Evolutionary conservation across 2,329 filamentous ascomycete species (phyloP), one percentile per base, ranked within the genome.

Genomic region (Aspergillus carbonarius): DNA sequence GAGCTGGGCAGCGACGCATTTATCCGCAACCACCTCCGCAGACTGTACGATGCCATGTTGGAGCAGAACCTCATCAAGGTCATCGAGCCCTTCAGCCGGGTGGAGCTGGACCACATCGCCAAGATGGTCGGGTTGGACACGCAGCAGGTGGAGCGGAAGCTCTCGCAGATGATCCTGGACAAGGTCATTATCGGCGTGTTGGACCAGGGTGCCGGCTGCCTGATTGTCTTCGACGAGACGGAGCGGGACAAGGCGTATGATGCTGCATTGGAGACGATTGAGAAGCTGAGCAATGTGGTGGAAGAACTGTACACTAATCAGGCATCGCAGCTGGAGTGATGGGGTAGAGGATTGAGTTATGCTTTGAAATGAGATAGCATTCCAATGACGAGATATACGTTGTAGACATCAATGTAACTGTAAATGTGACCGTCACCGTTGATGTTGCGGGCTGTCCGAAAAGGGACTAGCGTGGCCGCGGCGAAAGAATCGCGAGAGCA

Each of bases 11-110:
- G 90, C 76, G 95, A 99, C 74, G 85, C 91, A 61, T 99, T 99
- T 81, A 96, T 99, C 77, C 92, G 93, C 63, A 96, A 95, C 78
- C 95, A 99, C 80, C 88, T 99, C 66, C 91, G 93, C 60, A 89
- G 92, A 52, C 84, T 99, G 53, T 99, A 99, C 81, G 95, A 99
- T 78, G 92, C 93, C 74, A 97, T 99, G 92, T 79, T 99, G 73
- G 95, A 99, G 82, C 95, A 99, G 84, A 99, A 99, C 78, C 85
- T 99, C 42, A 96, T 98, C 85, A 98, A 99, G 83, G 95, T 99
- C 63, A 99, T 99, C 74, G 95, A 99, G 83, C 95, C 95, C 20
- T 99, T 98, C 81, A 96, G 91, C 71, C 87, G 93, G 62, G 95
- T 99, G 55, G 95, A 99, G 80, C 96, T 99, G 70, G 90, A 89